These are phyloP conservation scores for Globisporangium echinulatum DNA, from an alignment of 352 stramenopile species.

Conservation along the genomic window DNA sequence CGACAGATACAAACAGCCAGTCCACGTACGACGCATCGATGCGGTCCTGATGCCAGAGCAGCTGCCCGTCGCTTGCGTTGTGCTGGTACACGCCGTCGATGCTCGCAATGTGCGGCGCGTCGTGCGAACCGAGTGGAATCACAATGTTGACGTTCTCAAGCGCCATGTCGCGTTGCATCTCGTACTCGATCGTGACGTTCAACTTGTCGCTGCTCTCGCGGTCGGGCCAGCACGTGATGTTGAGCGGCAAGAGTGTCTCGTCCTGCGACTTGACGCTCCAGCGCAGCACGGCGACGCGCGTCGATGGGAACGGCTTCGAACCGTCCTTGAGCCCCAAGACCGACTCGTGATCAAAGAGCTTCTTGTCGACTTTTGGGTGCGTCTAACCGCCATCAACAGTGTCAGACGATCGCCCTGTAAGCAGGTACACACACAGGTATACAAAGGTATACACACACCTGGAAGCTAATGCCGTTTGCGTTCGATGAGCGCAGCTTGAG, in stretches of 20 bases:
- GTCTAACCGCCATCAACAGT: constrained; percentile 22
- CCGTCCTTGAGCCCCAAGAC: constrained; percentile 76
- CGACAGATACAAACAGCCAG: not conserved
- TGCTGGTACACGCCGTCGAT: constrained; percentile 86
- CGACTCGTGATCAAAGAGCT: constrained; percentile 75
- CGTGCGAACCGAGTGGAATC: constrained; percentile 63
- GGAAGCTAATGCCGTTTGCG: constrained; percentile 72
- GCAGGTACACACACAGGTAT: not conserved
- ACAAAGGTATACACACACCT: constrained; percentile 17
- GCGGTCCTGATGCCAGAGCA: constrained; percentile 81
- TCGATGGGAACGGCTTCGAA: constrained; percentile 77
- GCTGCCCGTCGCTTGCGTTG: constrained; percentile 57
- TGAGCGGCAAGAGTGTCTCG: constrained; percentile 76
- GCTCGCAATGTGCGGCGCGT: constrained; percentile 65
- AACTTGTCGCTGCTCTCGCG: constrained; percentile 82
- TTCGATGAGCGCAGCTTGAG: constrained; percentile 65
- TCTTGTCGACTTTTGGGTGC: constrained; percentile 87
- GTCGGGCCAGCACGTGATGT: constrained; percentile 86
- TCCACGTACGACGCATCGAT: constrained; percentile 65
- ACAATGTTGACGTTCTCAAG: constrained; percentile 87
- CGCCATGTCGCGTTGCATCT: constrained; percentile 82
- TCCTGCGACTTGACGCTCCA: constrained; percentile 87
- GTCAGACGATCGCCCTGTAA: not conserved
- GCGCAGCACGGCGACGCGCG: constrained; percentile 72
- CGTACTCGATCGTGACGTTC: constrained; percentile 86